Base-by-base conservation (phyloP, 352 stramenopile genomes). In the Globisporangium megalacanthum region DNA sequence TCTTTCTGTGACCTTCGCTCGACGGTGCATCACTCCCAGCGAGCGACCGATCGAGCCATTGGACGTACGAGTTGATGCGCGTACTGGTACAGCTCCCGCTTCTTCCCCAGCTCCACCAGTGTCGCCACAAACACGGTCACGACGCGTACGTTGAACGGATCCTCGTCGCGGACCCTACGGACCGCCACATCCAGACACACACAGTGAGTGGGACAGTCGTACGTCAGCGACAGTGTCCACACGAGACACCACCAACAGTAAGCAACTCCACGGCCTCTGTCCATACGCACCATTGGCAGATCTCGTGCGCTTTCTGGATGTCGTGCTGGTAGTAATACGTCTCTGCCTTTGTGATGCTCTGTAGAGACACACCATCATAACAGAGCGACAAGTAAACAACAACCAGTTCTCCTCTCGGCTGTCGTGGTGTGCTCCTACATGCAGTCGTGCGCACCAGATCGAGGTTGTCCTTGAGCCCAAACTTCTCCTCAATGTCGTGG, bases 61-160 rank as follows among this genome's bases (percentile, higher is more conserved):
- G 33, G 31, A 33, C 49, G 33, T 68, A 92, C 95, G 69, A 98
- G 79, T 67, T 97, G 81, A 67, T 99, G 96, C 1, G 95, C 96
- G 41, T 97, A 92, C 54, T 98, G 88, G 56, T 98, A 99, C 29
- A 99, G 71, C 39, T 97, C 81, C 36, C 89, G 87, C 64, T 98
- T 98, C 50, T 95, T 92, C 37, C 83, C 79, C 1, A 98, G 77
- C 52, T 97, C 89, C 2, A 98, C 82, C 3, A 98, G 62, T 0
- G 90, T 97, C 7, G 90, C 86, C 7, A 98, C 86, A 41, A 86
- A 93, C 3, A 96, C 77, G 5, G 86, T 70, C 44, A 94, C 79
- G 35, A 92, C 73, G 31, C 85, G 79, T 39, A 78, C 83, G 65
- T 94, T 90, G 63, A 79, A 95, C 7, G 88, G 88, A 65, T 95